These are phyloP conservation scores for Aspergillus chevalieri DNA, from an alignment of 2,329 filamentous ascomycete species.

Conservation along the genomic window DNA sequence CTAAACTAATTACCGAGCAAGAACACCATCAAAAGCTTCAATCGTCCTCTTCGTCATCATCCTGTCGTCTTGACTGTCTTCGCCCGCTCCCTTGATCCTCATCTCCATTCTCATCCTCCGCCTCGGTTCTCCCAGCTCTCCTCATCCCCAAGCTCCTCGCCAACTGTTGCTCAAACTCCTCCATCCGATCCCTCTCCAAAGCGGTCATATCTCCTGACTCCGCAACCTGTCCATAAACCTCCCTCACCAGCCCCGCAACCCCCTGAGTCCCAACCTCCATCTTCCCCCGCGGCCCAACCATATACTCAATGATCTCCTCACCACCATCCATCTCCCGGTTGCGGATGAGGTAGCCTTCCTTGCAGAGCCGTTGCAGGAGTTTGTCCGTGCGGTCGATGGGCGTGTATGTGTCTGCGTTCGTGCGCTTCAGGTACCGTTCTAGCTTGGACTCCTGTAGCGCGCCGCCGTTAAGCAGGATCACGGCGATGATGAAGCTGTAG, in stretches of 20 bases:
- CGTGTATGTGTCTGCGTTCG: conserved; percentile 70
- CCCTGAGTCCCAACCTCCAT: conserved; percentile 75
- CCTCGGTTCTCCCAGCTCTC: conserved; percentile 4
- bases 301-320: conserved; percentile 73
- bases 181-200: conserved; percentile 35
- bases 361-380: conserved; percentile 66
- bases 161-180: conserved; percentile 56
- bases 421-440: conserved; percentile 63
- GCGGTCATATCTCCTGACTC: conserved; percentile 11
- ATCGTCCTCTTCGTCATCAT: neutral
- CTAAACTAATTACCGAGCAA: neutral
- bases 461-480: conserved; percentile 67
- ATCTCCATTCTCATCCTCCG: conserved; percentile 2
- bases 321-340: conserved; percentile 63
- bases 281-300: conserved; percentile 77
- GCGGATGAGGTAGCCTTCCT: conserved; percentile 76
- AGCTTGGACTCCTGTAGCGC: conserved; percentile 75
- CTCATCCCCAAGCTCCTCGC: conserved; percentile 55
- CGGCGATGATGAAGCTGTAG: conserved; percentile 70
- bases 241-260: conserved; percentile 62
- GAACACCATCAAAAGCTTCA: neutral
- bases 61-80: no score
- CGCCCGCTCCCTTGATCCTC: conserved; percentile 1
- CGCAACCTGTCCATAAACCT: conserved; percentile 44
- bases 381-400: conserved; percentile 70